Conservation (phyloP, 768 basidiomycete genomes). For the Psilocybe cyanescens region DNA sequence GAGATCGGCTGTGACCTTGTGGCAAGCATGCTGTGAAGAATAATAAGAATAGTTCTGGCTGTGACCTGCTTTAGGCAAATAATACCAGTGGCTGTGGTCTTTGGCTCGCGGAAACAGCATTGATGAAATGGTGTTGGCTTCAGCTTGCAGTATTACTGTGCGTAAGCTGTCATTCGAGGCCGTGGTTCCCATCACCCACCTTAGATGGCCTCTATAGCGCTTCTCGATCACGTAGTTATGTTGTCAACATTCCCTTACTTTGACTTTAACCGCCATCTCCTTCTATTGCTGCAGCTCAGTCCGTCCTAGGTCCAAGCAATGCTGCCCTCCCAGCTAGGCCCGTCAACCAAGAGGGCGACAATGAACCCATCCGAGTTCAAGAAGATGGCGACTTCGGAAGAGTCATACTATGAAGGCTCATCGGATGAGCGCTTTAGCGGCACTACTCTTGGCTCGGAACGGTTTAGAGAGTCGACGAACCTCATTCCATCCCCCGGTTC, state of each 20-base stretch:
- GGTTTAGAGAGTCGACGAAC: conserved; percentile 49
- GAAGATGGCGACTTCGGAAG: neutral
- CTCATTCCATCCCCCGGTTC: conserved; percentile 49
- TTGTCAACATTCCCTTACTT: neutral
- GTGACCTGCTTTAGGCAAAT: neutral
- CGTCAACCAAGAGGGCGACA: neutral
- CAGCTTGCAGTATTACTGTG: neutral
- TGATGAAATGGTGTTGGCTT: neutral
- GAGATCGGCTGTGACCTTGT: neutral
- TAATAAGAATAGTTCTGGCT: neutral
- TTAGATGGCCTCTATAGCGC: neutral
- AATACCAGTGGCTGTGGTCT: conserved; percentile 3
- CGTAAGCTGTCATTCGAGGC: conserved; percentile 1
- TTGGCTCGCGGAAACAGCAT: neutral
- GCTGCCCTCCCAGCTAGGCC: neutral
- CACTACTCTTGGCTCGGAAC: conserved; percentile 27
- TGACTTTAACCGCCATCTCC: conserved; percentile 1
- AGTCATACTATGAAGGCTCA: neutral
- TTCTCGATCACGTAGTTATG: neutral
- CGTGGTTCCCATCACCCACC: conserved; percentile 4
- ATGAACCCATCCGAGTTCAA: neutral
- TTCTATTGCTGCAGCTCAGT: neutral
- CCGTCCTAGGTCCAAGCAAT: neutral
- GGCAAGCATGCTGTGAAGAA: neutral
- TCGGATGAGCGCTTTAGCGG: conserved; percentile 18